Evolutionary conservation across 345 rosid genomes (phyloP), one percentile per base, ranked within the genome.

Genomic region (Linum trigynum): DNA sequence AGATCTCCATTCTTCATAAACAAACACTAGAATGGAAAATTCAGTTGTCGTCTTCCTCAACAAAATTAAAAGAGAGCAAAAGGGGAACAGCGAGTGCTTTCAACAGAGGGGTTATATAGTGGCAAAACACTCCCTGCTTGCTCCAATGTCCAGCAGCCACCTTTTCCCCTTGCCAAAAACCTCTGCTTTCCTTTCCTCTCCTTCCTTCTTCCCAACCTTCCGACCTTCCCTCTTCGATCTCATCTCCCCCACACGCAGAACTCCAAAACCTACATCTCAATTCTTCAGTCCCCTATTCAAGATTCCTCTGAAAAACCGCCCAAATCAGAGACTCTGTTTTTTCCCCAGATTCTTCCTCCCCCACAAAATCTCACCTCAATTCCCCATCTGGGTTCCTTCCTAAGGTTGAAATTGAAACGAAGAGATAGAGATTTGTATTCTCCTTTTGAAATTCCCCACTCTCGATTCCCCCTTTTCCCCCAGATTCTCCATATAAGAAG

Each of bases 131-230:
- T 16, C 39, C 43, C 51, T 17, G 3, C 32, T 23, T 23, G 32
- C 51, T 57, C 66, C 64, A 67, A 55, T 60, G 40, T 15, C 36
- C 14, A 51, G 37, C 9, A 55, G 75, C 65, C 75, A 68, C 62
- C 62, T 64, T 57, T 55, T 39, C 7, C 37, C 1, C 11, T 48
- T 17, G 17, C 59, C 59, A 56, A 16, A n/a, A 56, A 15, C 59
- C 59, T 23, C 16, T 16, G 2, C 23, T 56, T 2, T 8, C n/a
- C 36, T 9, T 35, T 1, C 59, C 32, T n/a, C 16, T 14, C 36
- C 23, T 35, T n/a, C 32, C 36, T 16, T 56, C 35, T 23, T 23
- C 32, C 32, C 32, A 23, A 23, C 32, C 32, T 23, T 23, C 32
- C 32, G 32, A 23, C 32, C 59, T 35, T 56, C 59, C n/a, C n/a